phyloP scores from a whole-genome alignment of 768 basidiomycete species.

The Phanerodontia chrysosporium region DNA sequence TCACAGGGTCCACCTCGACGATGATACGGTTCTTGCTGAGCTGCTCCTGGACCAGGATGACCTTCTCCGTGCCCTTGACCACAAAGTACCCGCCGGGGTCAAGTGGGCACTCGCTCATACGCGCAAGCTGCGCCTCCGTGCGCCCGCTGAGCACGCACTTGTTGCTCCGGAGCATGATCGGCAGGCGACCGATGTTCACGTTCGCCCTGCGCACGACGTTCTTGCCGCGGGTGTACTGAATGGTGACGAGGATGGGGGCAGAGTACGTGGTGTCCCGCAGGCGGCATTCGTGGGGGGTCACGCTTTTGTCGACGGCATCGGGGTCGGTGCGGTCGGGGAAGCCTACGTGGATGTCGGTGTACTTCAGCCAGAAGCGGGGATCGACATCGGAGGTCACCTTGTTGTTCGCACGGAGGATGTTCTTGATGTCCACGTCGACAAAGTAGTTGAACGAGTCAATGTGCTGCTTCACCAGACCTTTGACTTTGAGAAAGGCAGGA shows the following conservation, averaged over 20 bases:
- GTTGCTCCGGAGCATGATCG: slow-evolving; percentile 95
- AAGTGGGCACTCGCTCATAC: slow-evolving; percentile 94
- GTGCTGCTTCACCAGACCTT: slow-evolving; percentile 98
- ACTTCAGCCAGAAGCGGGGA: slow-evolving; percentile 94
- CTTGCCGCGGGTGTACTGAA: slow-evolving; percentile 92
- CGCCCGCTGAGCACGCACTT: slow-evolving; percentile 86
- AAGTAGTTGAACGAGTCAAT: slow-evolving; percentile 99
- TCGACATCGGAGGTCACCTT: slow-evolving; percentile 96
- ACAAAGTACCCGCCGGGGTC: slow-evolving; percentile 99
- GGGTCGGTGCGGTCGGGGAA: slow-evolving; percentile 87
- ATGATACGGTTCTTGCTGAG: slow-evolving; percentile 99
- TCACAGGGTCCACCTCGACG: slow-evolving; percentile 88
- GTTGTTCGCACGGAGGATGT: slow-evolving; percentile 90
- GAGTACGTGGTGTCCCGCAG: slow-evolving; percentile 93
- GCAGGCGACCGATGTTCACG: slow-evolving; percentile 85
- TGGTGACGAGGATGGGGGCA: slow-evolving; percentile 89
- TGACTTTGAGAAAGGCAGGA: slow-evolving; percentile 94
- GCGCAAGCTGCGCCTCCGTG: slow-evolving; percentile 78
- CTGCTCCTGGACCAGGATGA: slow-evolving; percentile 98
- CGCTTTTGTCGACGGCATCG: slow-evolving; percentile 68
- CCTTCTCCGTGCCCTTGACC: slow-evolving; percentile 98
- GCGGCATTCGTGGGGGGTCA: slow-evolving; percentile 97
- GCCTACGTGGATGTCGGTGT: slow-evolving; percentile 92
- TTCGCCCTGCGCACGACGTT: slow-evolving; percentile 79
- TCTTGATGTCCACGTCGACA: slow-evolving; percentile 94